phyloP scores from a whole-genome alignment of 306 rosid species.

The Begonia peltatifolia region DNA sequence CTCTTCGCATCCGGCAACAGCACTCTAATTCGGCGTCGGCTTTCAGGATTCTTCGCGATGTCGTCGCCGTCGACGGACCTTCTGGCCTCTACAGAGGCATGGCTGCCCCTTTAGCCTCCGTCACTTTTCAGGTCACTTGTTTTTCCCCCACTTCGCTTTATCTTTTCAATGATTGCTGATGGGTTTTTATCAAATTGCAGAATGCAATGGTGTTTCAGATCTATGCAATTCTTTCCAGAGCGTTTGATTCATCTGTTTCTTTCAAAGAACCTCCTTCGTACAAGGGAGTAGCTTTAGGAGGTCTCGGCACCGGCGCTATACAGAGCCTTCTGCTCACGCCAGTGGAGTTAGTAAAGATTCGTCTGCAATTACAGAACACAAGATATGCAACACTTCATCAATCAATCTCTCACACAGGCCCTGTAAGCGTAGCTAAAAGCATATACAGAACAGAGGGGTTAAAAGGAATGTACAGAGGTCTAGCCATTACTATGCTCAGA shows the following conservation, averaged over 20 bases:
- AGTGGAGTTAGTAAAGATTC: conserved; percentile 58
- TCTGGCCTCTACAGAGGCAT: conserved; percentile 73
- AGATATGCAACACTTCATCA: conserved; percentile 2
- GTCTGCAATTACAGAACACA: conserved; percentile 45
- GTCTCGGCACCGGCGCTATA: conserved; percentile 55
- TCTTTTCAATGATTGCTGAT: neutral
- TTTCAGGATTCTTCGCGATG: conserved; percentile 30
- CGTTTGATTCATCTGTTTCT: conserved; percentile 28
- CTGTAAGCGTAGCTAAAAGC: conserved; percentile 25
- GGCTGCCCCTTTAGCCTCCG: conserved; percentile 71
- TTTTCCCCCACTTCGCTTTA: neutral
- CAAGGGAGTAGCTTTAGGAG: conserved; percentile 58
- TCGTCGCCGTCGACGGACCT: conserved; percentile 44
- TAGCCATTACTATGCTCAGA: conserved; percentile 44
- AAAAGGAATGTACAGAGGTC: conserved; percentile 55
- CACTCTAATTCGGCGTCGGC: conserved; percentile 42
- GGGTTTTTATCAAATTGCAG: conserved; percentile 20
- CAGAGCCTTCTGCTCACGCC: conserved; percentile 58
- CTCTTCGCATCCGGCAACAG: conserved; percentile 54
- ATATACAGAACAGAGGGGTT: conserved; percentile 53
- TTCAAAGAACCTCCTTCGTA: conserved; percentile 50
- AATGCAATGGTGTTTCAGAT: conserved; percentile 79
- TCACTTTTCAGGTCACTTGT: conserved; percentile 62
- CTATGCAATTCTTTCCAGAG: conserved; percentile 54
- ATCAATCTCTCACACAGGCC: conserved; percentile 25